Conservation (phyloP, 2,329 filamentous ascomycete species). For the Eutypella sp. region DNA sequence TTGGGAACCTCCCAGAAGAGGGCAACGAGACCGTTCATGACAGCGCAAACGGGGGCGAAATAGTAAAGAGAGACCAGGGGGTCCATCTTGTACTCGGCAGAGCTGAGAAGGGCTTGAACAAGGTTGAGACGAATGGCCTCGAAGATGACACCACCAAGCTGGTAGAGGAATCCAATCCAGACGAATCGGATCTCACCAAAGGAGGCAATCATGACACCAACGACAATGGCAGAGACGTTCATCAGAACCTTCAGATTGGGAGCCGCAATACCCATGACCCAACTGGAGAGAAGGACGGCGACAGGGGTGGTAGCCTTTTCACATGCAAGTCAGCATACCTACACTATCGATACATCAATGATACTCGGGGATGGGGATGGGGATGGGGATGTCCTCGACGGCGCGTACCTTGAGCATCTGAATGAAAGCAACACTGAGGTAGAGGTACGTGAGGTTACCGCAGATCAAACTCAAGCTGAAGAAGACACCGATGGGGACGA, state of each 20-base stretch:
- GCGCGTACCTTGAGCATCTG: slow-evolving; percentile 88
- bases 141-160: slow-evolving; percentile 72
- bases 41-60: slow-evolving; percentile 78
- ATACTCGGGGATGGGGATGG: too few relatives aligned
- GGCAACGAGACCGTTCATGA: slow-evolving; percentile 73
- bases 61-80: slow-evolving; percentile 85
- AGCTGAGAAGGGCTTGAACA: slow-evolving; percentile 78
- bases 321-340: slow-evolving; percentile 6
- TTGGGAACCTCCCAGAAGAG: slow-evolving; percentile 69
- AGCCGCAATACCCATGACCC: slow-evolving; percentile 78
- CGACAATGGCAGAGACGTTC: slow-evolving; percentile 91
- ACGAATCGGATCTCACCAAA: slow-evolving; percentile 95
- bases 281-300: slow-evolving; percentile 83
- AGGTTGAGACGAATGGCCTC: slow-evolving; percentile 79
- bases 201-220: slow-evolving; percentile 92
- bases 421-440: slow-evolving; percentile 93
- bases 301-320: slow-evolving; percentile 85
- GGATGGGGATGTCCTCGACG: too few relatives aligned
- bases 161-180: slow-evolving; percentile 72
- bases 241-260: slow-evolving; percentile 82
- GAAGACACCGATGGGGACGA: slow-evolving; percentile 91
- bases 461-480: slow-evolving; percentile 96
- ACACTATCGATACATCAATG: not conserved
- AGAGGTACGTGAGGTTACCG: slow-evolving; percentile 92
- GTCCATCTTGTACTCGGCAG: slow-evolving; percentile 87